A percentile compares a stretch with the other conserved stretches of the same genome.
These are phyloP conservation scores for Pezicula neosporulosa DNA, from an alignment of 2,329 filamentous ascomycete species.

Conservation along the genomic window DNA sequence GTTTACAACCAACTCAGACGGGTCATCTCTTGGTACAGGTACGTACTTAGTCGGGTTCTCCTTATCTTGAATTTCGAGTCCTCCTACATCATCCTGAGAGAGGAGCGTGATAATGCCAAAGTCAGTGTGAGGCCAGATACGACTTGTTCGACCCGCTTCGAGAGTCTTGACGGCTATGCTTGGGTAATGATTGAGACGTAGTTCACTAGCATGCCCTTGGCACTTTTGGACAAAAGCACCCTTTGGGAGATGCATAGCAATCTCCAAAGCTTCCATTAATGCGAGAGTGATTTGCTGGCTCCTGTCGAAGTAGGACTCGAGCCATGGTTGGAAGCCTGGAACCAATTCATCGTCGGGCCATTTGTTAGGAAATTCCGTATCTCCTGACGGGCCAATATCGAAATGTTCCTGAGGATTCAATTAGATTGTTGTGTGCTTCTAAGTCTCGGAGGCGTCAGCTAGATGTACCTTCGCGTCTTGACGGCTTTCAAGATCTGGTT, in stretches of 20 bases:
- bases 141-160: constrained; percentile 33
- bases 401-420: neutral
- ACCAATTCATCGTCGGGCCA: neutral
- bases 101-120: constrained; percentile 45
- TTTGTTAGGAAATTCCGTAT: constrained; percentile 2
- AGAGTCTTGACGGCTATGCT: constrained; percentile 16
- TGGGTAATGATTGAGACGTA: constrained; percentile 1
- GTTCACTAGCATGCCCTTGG: constrained; percentile 1
- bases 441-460: neutral
- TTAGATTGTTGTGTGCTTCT: neutral
- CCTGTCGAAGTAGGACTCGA: constrained; percentile 1
- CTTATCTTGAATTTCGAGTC: constrained; percentile 44
- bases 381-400: constrained; percentile 1
- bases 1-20: constrained; percentile 35
- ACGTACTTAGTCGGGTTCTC: constrained; percentile 32
- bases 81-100: constrained; percentile 45
- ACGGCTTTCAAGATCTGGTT: neutral
- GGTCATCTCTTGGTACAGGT: constrained; percentile 25
- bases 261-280: constrained; percentile 3
- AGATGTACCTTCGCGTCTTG: constrained; percentile 1
- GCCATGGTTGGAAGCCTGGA: neutral
- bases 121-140: constrained; percentile 47
- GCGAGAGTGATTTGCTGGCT: constrained; percentile 1
- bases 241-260: neutral
- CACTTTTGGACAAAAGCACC: neutral